Base-by-base conservation (phyloP, 2,329 filamentous ascomycete species). In the Furcasterigmium furcatum region DNA sequence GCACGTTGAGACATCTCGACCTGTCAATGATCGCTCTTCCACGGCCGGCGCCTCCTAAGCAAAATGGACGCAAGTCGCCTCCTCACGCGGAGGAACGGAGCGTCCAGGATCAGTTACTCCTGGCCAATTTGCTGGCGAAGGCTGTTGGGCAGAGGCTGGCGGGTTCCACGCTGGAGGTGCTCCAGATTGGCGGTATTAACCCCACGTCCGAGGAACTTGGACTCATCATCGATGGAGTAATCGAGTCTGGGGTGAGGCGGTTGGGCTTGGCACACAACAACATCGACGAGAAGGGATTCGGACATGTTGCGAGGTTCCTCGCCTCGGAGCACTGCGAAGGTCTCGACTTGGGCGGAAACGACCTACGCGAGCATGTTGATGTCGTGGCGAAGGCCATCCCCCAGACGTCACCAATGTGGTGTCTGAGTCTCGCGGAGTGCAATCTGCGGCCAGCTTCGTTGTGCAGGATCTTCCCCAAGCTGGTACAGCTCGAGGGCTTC, bases 291-390 rank as follows among this genome's bases (percentile, higher is more conserved):
- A 82, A 87, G 55, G 88, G 88, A 1, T 67, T 96, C 43, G 75
- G 81, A 44, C 85, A 95, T 58, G 79, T 96, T 24, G 77, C 86
- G 24, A 80, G 80, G 44, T 97, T 91, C 60, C 65, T 97, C 18
- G 77, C 82, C 22, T 83, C 82, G 19, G 86, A 87, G 0, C 77
- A 84, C 42, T 97, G 92, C 55, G 87, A 95, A 62, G 92, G 90
- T 6, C 74, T 99, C 5, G 94, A 97, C 62, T 69, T 97, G 12
- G 90, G 91, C 34, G 89, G 91, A 20, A 97, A 97, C 56, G 82
- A 94, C 52, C 62, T 85, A 16, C 65, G 72, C 38, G 73, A 80
- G 25, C 72, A 79, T 35, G 69, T 84, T 25, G 76, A 75, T 14
- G 64, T 65, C 1, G 64, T 86, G 41, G 76, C 77, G 4, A 67